Evolutionary conservation across 768 basidiomycete species (phyloP).

Genomic region (Boletales sp.): DNA sequence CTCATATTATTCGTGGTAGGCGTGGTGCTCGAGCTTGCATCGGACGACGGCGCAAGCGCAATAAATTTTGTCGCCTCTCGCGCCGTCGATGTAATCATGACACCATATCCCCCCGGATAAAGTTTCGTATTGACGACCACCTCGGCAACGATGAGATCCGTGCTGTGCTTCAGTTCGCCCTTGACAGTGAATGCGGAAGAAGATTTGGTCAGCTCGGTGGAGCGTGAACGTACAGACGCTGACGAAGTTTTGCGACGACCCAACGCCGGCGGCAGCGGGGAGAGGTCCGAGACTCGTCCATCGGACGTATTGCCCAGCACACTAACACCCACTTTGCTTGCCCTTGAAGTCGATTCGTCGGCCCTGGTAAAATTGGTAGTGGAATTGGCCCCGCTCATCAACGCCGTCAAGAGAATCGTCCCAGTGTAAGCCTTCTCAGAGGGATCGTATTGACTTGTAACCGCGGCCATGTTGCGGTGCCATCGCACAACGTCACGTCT

Average conservation of each 20-base stretch:
- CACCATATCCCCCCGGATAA: slow-evolving; percentile 72
- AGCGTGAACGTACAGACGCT: slow-evolving; percentile 29
- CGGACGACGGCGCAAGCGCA: slow-evolving; percentile 27
- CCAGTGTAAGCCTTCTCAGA: slow-evolving; percentile 49
- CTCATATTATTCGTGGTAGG: too few species aligned
- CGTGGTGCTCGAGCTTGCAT: neutral
- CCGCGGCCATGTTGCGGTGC: slow-evolving; percentile 54
- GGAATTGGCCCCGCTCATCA: slow-evolving; percentile 5
- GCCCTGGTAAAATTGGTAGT: slow-evolving; percentile 14
- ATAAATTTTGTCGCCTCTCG: slow-evolving; percentile 39
- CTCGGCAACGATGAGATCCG: slow-evolving; percentile 76
- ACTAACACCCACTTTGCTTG: slow-evolving; percentile 36
- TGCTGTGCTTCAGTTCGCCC: slow-evolving; percentile 54
- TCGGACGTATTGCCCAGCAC: slow-evolving; percentile 15
- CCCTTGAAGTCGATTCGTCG: slow-evolving; percentile 40
- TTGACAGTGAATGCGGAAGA: slow-evolving; percentile 59
- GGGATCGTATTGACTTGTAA: slow-evolving; percentile 51
- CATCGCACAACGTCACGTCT: slow-evolving; percentile 49
- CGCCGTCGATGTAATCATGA: slow-evolving; percentile 43
- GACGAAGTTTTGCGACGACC: slow-evolving; percentile 18
- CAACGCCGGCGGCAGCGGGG: slow-evolving; percentile 28
- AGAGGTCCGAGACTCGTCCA: slow-evolving; percentile 14
- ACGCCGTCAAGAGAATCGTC: slow-evolving; percentile 44
- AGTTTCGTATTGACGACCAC: slow-evolving; percentile 77
- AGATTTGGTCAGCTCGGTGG: slow-evolving; percentile 30